These are phyloP conservation scores for Vitis hybrid DNA, from an alignment of 177 flowering plant species.

Conservation along the genomic window DNA sequence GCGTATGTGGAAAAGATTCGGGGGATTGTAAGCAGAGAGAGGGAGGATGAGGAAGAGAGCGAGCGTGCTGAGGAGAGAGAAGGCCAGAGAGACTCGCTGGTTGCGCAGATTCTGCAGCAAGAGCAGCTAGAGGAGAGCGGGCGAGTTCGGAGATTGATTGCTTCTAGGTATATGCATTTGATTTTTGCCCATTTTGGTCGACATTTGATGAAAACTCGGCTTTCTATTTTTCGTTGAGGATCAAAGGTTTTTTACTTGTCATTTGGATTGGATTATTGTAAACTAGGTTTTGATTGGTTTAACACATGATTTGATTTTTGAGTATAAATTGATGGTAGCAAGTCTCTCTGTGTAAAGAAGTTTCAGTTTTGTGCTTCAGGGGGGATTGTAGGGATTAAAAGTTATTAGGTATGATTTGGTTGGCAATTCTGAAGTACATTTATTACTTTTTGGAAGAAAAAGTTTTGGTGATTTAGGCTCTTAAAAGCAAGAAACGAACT, in stretches of 20 bases:
- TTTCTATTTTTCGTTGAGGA: background rate
- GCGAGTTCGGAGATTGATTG: slow-evolving; percentile 59
- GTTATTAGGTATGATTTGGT: too few species aligned
- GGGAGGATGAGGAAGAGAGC: slow-evolving; percentile 32
- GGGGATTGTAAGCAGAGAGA: slow-evolving; percentile 18
- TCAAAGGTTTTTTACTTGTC: background rate
- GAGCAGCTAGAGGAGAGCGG: slow-evolving; percentile 85
- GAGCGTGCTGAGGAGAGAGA: slow-evolving; percentile 36
- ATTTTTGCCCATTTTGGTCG: background rate
- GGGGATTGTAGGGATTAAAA: too few species aligned
- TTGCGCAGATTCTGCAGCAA: slow-evolving; percentile 55
- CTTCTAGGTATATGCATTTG: slow-evolving; percentile 53
- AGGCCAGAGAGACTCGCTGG: slow-evolving; percentile 46
- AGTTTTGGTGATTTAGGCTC: too few species aligned
- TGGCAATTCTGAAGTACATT: too few species aligned
- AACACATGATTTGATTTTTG: too few species aligned
- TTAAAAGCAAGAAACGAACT: too few species aligned
- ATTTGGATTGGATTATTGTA: too few species aligned
- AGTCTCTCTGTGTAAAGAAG: too few species aligned
- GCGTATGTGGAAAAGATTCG: slow-evolving; percentile 30
- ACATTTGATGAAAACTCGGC: background rate
- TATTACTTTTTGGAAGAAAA: too few species aligned
- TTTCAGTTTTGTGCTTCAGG: too few species aligned
- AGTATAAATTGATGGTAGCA: too few species aligned
- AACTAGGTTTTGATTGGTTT: too few species aligned